Percentiles rank a stretch among this genome's conserved stretches.
Conservation (phyloP, 495 filamentous ascomycete species). For the Aspergillus ostianus region DNA sequence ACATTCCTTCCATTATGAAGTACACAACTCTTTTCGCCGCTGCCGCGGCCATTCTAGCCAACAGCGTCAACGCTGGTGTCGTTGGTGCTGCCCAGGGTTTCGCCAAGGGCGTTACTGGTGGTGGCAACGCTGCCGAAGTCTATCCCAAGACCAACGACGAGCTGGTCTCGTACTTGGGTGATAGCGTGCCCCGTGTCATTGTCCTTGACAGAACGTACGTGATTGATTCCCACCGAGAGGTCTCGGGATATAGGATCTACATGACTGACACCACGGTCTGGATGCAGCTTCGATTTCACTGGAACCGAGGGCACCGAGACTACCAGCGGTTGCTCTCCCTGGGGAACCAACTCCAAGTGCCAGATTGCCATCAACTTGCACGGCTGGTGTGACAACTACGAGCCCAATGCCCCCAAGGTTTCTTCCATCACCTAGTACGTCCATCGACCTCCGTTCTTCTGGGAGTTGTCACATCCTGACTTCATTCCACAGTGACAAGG, state of each 20-base stretch:
- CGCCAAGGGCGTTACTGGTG: conserved; percentile 43
- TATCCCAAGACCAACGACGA: conserved; percentile 37
- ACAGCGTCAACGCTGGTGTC: no score
- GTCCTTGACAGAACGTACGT: conserved; percentile 33
- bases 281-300: conserved; percentile 36
- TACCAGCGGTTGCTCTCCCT: conserved; percentile 41
- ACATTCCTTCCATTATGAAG: neutral
- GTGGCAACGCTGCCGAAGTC: conserved; percentile 36
- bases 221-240: conserved; percentile 13
- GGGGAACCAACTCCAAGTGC: conserved; percentile 41
- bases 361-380: conserved; percentile 55
- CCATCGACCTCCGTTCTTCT: no score
- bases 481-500: conserved; percentile 28
- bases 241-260: no score
- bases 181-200: conserved; percentile 36
- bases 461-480: no score
- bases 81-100: conserved; percentile 29
- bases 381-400: conserved; percentile 46
- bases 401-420: conserved; percentile 32
- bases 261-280: no score
- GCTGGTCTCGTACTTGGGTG: conserved; percentile 45
- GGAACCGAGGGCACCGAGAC: conserved; percentile 41
- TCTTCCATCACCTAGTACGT: conserved; percentile 33
- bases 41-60: no score
- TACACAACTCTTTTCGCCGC: no score